Conservation (phyloP, 441 rosid species). For the Erodium chrysanthum region DNA sequence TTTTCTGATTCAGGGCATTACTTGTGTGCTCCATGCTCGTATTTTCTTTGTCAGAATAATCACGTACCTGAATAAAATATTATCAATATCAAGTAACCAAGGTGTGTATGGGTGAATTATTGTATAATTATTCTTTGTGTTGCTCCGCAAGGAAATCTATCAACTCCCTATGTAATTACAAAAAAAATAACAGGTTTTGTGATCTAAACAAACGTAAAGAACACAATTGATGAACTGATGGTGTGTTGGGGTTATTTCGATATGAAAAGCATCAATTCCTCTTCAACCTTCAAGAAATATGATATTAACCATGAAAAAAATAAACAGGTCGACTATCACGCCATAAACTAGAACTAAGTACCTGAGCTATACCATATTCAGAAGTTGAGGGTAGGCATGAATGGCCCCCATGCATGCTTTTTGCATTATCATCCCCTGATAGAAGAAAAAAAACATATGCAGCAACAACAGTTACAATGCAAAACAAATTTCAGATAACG, state of each 20-base stretch:
- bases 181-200: not conserved
- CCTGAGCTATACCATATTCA: slow-evolving; percentile 30
- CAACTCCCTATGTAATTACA: not conserved
- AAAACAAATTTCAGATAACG: slow-evolving; percentile 12
- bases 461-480: slow-evolving; percentile 9
- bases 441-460: slow-evolving; percentile 16
- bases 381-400: slow-evolving; percentile 14
- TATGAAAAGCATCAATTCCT: not conserved
- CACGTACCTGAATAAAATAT: not conserved
- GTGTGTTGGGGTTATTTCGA: not conserved
- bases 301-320: not conserved
- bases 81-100: not conserved
- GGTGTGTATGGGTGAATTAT: not conserved
- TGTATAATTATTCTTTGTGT: not conserved
- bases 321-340: not conserved
- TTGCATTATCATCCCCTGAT: slow-evolving; percentile 30
- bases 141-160: not conserved
- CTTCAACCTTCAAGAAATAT: slow-evolving; percentile 1
- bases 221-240: not conserved
- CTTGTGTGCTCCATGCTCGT: not conserved
- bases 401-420: slow-evolving; percentile 22
- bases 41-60: not conserved
- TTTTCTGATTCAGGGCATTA: not conserved
- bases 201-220: not conserved
- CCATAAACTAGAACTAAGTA: slow-evolving; percentile 17